Evolutionary conservation across 116 monocot genomes (phyloP), one percentile per base, ranked within the genome.

Genomic region (Trichopus zeylanicus): DNA sequence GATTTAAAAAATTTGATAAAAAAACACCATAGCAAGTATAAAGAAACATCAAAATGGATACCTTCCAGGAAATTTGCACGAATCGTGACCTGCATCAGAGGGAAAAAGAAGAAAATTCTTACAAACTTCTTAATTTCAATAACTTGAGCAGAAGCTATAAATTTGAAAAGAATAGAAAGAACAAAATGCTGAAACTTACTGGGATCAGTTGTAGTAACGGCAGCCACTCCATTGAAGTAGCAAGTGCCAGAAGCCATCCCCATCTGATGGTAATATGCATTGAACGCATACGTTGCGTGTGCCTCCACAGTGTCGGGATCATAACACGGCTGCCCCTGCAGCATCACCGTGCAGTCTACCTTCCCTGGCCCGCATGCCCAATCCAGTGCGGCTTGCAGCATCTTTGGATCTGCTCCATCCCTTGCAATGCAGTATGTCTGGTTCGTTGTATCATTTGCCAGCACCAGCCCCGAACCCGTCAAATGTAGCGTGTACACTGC

Each of bases 281-380:
- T 81, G 61, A 97, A 97, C 2, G 97, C 97, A 58, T 84, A 97
- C 0, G 84, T 74, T 10, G 97, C 91, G 56, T 97, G 97, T 0
- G 81, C 42, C 21, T 73, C 72, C 1, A 97, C 97, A 0, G 75
- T 61, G 29, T 97, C 87, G 0, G 97, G 97, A 48, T 90, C 91
- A 39, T 82, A 87, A 58, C 97, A 97, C 0, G 79, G 62, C 67
- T 87, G 74, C 33, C 97, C 91, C 61, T 97, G 91, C 64, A 85
- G 48, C 66, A 97, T 33, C 49, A 32, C 97, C 0, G 87, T 79
- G 73, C 91, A 97, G 12, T 87, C 80, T 22, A 90, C 97, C 80
- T 87, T 91, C 60, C 97, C 95, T 0, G 91, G 84, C 18, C 97
- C 91, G 49, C 91, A 97, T 1, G 97, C 97, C 91, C 97, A 97